These are phyloP conservation scores for Backusella macrospora DNA, from an alignment of 192 early-diverging fungal genomes.

Conservation along the genomic window DNA sequence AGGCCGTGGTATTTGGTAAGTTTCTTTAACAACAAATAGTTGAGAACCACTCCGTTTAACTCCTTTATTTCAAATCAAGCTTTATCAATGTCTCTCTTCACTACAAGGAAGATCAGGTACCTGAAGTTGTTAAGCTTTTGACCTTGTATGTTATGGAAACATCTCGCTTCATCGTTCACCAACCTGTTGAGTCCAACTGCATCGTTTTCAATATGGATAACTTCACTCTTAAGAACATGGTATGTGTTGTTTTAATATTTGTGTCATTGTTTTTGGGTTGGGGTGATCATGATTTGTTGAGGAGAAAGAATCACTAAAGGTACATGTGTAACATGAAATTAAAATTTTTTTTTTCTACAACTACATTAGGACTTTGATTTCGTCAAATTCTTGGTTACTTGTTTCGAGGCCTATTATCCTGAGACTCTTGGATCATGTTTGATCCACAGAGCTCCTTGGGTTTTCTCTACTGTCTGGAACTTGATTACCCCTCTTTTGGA, in stretches of 20 bases:
- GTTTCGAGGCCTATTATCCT: slow-evolving; percentile 89
- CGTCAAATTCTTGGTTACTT: slow-evolving; percentile 75
- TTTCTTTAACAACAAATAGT: background rate
- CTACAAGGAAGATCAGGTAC: slow-evolving; percentile 60
- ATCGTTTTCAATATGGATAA: slow-evolving; percentile 81
- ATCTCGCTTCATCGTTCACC: slow-evolving; percentile 61
- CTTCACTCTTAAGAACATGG: slow-evolving; percentile 73
- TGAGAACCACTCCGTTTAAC: background rate
- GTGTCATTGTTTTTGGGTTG: background rate
- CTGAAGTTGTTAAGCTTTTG: slow-evolving; percentile 66
- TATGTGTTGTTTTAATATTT: slow-evolving; percentile 14
- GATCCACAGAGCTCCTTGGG: slow-evolving; percentile 88
- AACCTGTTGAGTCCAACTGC: slow-evolving; percentile 71
- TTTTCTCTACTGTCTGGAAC: slow-evolving; percentile 85
- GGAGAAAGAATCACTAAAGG: slow-evolving; percentile 12
- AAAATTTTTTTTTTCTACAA: slow-evolving; percentile 6
- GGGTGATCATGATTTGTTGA: slow-evolving; percentile 8
- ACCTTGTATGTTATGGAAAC: slow-evolving; percentile 78
- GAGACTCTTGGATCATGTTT: slow-evolving; percentile 82
- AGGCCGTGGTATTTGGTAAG: slow-evolving; percentile 57
- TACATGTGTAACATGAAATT: slow-evolving; percentile 14
- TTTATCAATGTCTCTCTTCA: slow-evolving; percentile 56
- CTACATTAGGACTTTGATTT: slow-evolving; percentile 64
- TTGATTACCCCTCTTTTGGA: slow-evolving; percentile 84
- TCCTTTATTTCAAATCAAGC: slow-evolving; percentile 28